Conservation (phyloP, 345 rosid species). For the Draba incana region DNA sequence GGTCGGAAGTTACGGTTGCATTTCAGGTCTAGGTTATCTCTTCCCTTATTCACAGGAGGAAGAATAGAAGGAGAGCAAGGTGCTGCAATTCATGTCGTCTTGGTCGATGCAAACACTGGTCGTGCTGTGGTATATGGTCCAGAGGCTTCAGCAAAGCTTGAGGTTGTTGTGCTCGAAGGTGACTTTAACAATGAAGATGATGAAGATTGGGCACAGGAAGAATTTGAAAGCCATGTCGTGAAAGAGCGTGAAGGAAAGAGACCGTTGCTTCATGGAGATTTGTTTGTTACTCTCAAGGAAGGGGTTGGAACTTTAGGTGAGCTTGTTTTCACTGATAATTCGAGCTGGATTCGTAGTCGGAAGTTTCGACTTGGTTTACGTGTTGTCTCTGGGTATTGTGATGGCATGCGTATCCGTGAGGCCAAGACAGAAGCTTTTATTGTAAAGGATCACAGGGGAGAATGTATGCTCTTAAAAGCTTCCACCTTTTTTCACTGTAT, state of each 20-base stretch:
- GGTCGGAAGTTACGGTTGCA: slow-evolving; percentile 75
- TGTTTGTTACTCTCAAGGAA: slow-evolving; percentile 90
- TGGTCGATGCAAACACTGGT: slow-evolving; percentile 69
- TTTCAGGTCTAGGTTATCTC: slow-evolving; percentile 89
- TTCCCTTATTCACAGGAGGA: slow-evolving; percentile 97
- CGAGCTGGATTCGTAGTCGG: slow-evolving; percentile 98
- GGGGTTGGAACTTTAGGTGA: slow-evolving; percentile 97
- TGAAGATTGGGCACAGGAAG: slow-evolving; percentile 83
- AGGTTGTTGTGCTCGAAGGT: slow-evolving; percentile 89
- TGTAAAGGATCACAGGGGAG: slow-evolving; percentile 98
- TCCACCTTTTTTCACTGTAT: neutral
- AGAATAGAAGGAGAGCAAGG: slow-evolving; percentile 99
- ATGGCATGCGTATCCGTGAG: slow-evolving; percentile 83
- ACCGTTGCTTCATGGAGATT: slow-evolving; percentile 84
- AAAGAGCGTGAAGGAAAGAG: slow-evolving; percentile 95
- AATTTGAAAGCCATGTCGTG: slow-evolving; percentile 85
- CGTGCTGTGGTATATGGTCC: slow-evolving; percentile 79
- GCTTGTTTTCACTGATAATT: slow-evolving; percentile 88
- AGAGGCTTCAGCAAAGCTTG: slow-evolving; percentile 78
- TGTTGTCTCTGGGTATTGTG: slow-evolving; percentile 74
- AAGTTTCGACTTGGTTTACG: slow-evolving; percentile 93
- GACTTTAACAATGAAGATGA: slow-evolving; percentile 86
- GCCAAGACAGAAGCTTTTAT: slow-evolving; percentile 98
- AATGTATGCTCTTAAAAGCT: slow-evolving; percentile 53
- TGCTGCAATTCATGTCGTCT: slow-evolving; percentile 83